Base-by-base conservation (phyloP, 805 yeast species). In the Vanderwaltozyma tropicalis region DNA sequence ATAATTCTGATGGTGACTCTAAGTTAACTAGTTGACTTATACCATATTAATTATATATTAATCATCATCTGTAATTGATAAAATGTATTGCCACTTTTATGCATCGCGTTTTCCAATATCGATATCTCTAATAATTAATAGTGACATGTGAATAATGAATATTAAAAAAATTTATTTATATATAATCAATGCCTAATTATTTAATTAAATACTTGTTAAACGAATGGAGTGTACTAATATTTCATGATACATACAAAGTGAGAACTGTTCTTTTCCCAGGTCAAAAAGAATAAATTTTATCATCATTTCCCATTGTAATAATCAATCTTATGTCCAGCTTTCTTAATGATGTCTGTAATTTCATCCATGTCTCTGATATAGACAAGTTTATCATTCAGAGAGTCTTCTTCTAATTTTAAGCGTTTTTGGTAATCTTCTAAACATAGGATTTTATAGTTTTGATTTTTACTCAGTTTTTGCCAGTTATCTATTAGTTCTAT, bases 341-440 rank as follows among this genome's bases (percentile, higher is more conserved):
- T 34, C 22, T 31, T 34, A 20, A 47, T 18, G 15, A 47, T 36
- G 14, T 43, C 42, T 16, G 39, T 34, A 19, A 47, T 37, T 15
- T 46, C 52, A 28, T 43, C 47, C 6, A 46, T 40, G 30, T 48
- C 40, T 30, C 49, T 38, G 12, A 50, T 41, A 32, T 44, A 43
- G 27, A 42, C 38, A 31, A 52, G 29, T 18, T 40, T 42, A 27
- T 50, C 57, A 28, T 40, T 38, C n/a, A n/a, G n/a, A n/a, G n/a
- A 29, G 5, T 24, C 12, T 17, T 12, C 8, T 29, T 13, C 10
- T 24, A 11, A 15, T 29, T 20, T 13, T 22, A 22, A 3, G 22
- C 11, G n/a, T 19, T 20, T 30, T 24, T 33, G 31, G 31, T 39
- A 46, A 26, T 44, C 52, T 21, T 30, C 42, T 19, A 42, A 36